phyloP scores from a whole-genome alignment of 2,329 filamentous ascomycete genomes.

The Trichoderma sp. region DNA sequence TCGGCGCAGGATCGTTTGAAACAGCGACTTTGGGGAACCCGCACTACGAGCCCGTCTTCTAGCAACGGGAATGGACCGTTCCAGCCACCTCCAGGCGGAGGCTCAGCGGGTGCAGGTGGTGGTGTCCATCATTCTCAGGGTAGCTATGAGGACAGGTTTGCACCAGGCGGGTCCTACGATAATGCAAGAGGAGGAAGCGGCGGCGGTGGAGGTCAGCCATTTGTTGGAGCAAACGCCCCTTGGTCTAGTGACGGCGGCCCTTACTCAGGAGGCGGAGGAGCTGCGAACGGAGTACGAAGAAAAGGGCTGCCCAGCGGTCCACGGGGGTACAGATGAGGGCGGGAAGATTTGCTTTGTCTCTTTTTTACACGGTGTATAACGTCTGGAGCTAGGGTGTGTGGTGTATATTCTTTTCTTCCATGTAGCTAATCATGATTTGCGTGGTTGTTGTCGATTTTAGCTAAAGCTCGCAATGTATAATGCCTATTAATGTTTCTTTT shows the following conservation, averaged over 20 bases:
- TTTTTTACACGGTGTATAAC: slow-evolving; percentile 7
- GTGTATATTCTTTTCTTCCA: slow-evolving; percentile 8
- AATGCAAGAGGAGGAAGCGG: slow-evolving; percentile 19
- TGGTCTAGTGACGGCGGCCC: slow-evolving; percentile 45
- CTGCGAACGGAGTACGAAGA: slow-evolving; percentile 31
- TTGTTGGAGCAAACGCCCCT: slow-evolving; percentile 46
- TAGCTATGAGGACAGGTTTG: slow-evolving; percentile 47
- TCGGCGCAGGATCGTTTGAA: slow-evolving; percentile 76
- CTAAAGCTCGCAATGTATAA: slow-evolving; percentile 9
- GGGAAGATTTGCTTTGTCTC: not conserved
- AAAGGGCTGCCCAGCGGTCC: slow-evolving; percentile 48
- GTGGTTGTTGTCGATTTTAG: not conserved
- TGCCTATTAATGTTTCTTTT: slow-evolving; percentile 18
- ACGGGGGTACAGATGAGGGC: slow-evolving; percentile 36
- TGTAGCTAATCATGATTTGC: slow-evolving; percentile 12
- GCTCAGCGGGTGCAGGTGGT: slow-evolving; percentile 17
- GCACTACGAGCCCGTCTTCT: slow-evolving; percentile 52
- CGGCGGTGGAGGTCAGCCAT: slow-evolving; percentile 36
- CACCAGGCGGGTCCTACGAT: slow-evolving; percentile 45
- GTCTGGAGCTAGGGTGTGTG: slow-evolving; percentile 6
- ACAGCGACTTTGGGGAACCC: slow-evolving; percentile 68
- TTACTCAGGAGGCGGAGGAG: slow-evolving; percentile 22
- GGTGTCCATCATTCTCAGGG: slow-evolving; percentile 29
- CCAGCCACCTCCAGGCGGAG: slow-evolving; percentile 38
- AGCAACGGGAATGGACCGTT: slow-evolving; percentile 42